These are phyloP conservation scores for Myochromella boudieri DNA, from an alignment of 768 basidiomycete genomes.

Conservation along the genomic window DNA sequence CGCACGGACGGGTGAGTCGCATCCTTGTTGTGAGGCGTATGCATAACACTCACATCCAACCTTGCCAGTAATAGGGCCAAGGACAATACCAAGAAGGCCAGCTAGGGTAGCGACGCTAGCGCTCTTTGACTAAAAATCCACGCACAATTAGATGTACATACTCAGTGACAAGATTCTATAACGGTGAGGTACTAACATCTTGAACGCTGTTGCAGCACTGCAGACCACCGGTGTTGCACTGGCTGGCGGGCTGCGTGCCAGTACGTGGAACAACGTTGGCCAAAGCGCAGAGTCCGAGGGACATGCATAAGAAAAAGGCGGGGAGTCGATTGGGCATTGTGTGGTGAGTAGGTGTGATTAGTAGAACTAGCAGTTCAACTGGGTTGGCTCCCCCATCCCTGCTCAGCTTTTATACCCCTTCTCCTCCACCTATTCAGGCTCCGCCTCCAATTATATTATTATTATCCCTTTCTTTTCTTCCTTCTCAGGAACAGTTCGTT, in stretches of 20 bases:
- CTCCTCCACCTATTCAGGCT: background rate
- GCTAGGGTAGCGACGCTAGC: slow-evolving; percentile 3
- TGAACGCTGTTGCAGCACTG: slow-evolving; percentile 13
- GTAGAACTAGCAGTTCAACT: too few species aligned
- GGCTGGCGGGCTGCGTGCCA: background rate
- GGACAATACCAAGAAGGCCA: slow-evolving; percentile 13
- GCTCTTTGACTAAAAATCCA: background rate
- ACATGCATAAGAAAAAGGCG: slow-evolving; percentile 9
- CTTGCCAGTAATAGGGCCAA: slow-evolving; percentile 2
- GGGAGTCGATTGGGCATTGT: slow-evolving; percentile 14
- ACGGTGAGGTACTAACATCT: background rate
- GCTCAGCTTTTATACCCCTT: background rate
- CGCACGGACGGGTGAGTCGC: background rate
- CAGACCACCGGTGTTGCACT: slow-evolving; percentile 9
- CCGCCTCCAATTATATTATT: background rate
- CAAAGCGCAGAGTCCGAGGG: slow-evolving; percentile 16
- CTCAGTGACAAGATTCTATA: background rate
- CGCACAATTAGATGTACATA: background rate
- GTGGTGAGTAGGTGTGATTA: too few species aligned
- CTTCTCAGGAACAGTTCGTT: too few species aligned
- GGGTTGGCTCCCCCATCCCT: too few species aligned
- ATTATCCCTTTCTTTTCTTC: too few species aligned
- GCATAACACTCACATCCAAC: slow-evolving; percentile 15
- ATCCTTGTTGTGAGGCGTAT: too few species aligned
- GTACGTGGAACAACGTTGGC: slow-evolving; percentile 12